Evolutionary conservation across 176 grass and related monocot genomes (phyloP).

Genomic region (Rhipidocladum racemiflorum): DNA sequence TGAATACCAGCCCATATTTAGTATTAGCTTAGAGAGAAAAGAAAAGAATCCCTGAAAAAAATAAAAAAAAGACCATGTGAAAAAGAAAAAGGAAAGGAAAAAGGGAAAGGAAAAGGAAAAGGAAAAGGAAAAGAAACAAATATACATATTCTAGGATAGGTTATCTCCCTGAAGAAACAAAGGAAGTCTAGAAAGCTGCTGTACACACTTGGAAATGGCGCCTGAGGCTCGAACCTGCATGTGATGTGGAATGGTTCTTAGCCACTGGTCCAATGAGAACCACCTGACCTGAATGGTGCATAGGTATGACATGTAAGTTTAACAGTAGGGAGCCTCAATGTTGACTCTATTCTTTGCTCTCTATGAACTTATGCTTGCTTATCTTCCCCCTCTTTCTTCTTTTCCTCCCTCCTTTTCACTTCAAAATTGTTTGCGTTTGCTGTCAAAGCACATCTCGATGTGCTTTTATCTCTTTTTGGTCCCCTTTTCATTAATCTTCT

Average conservation of each 20-base stretch:
- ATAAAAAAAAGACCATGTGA: not conserved
- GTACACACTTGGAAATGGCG: slow-evolving; percentile 10
- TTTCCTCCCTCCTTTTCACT: not conserved
- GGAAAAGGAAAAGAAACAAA: not conserved
- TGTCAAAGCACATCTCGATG: not conserved
- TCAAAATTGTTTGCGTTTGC: not conserved
- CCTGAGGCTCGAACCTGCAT: slow-evolving; percentile 27
- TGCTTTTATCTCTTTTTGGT: not conserved
- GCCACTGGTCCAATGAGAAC: slow-evolving; percentile 26
- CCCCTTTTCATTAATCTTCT: not conserved
- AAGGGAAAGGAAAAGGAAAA: not conserved
- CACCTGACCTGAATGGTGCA: slow-evolving; percentile 14
- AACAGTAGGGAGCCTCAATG: slow-evolving; percentile 34
- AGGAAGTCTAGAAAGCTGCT: slow-evolving; percentile 33
- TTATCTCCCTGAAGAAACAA: slow-evolving; percentile 31
- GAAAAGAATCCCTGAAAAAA: slow-evolving; percentile 24
- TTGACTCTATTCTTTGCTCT: slow-evolving; percentile 27
- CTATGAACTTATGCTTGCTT: slow-evolving; percentile 1
- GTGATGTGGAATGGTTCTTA: slow-evolving; percentile 30
- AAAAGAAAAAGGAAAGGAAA: not conserved
- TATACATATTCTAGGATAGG: slow-evolving; percentile 24
- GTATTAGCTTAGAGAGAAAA: slow-evolving; percentile 14
- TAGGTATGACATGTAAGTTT: slow-evolving; percentile 51
- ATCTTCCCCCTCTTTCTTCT: not conserved
- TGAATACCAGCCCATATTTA: slow-evolving; percentile 18